Base-by-base conservation (phyloP, 768 basidiomycete species). In the Mycena kentingensis region DNA sequence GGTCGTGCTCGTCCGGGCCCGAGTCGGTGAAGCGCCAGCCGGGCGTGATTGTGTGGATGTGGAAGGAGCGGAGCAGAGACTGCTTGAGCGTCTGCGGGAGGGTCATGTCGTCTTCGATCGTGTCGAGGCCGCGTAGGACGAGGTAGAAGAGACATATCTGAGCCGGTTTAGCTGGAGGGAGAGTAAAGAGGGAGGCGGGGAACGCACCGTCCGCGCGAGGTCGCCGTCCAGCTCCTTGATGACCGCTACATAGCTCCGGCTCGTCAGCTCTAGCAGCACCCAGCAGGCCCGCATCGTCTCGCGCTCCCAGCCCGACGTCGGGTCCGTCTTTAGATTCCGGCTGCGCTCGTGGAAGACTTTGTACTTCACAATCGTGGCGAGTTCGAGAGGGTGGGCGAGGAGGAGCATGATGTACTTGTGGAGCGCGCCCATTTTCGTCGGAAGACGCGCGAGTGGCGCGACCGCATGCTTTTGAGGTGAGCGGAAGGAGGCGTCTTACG, bases 41-140 rank as follows among this genome's bases (percentile, higher is more conserved):
- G 0, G 89, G 85, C 3, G 84, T 83, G 21, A 88, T 73, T 4
- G 89, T 87, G 61, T 87, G 82, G 62, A 83, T 69, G 73, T 95
- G 87, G 72, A 98, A 94, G 1, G 82, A 72, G 10, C 91, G 84
- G 28, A 99, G 77, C 25, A 98, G 63, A 3, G 91, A 87, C 48
- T 93, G 90, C 67, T 99, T 99, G 61, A 87, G 69, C 16, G 83
- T 74, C 69, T 93, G 91, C 1, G 90, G 79, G 51, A 99, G 82
- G 0, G 93, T 90, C 94, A 98, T 98, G 73, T 99, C 96, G 69
- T 99, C 96, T 69, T 98, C 96, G 57, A 99, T 83, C 4, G 96
- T 99, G 69, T 99, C 96, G n/a, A 98, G 76, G 5, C 85, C 97
- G 19, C 96, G 84, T 5, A 99, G 79, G 5, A 95, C 89, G 36